These are phyloP conservation scores for Cadophora malorum DNA, from an alignment of 2,329 filamentous ascomycete genomes.

Conservation along the genomic window DNA sequence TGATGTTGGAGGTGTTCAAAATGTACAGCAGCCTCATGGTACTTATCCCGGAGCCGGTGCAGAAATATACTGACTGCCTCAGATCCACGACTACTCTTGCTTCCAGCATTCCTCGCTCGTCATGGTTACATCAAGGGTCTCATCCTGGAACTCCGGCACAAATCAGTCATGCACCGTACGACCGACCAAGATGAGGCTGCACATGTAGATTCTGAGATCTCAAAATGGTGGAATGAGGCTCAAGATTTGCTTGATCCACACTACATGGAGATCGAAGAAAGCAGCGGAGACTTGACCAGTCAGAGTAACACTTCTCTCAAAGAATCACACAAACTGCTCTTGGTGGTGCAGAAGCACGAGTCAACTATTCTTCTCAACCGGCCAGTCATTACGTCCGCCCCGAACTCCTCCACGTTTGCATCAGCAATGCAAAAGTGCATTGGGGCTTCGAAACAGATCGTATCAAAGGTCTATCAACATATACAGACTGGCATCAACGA, in stretches of 20 bases:
- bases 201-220: conserved; percentile 51
- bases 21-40: conserved; percentile 3
- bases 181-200: conserved; percentile 48
- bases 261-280: conserved; percentile 16
- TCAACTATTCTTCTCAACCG: conserved; percentile 54
- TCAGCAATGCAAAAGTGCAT: conserved; percentile 54
- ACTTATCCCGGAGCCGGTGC: neutral
- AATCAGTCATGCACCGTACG: conserved; percentile 50
- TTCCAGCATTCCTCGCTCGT: conserved; percentile 48
- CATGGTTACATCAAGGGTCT: conserved; percentile 53
- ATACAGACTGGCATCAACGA: conserved; percentile 20
- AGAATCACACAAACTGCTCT: conserved; percentile 47
- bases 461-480: conserved; percentile 46
- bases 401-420: conserved; percentile 49
- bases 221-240: conserved; percentile 55
- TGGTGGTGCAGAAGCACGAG: conserved; percentile 52
- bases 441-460: conserved; percentile 51
- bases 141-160: conserved; percentile 56
- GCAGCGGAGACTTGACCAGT: neutral
- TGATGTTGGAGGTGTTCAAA: neutral
- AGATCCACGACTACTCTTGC: conserved; percentile 35
- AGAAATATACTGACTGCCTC: conserved; percentile 20
- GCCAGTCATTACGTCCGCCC: conserved; percentile 51
- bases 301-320: conserved; percentile 29
- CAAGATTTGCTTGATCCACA: conserved; percentile 51